phyloP scores from a whole-genome alignment of 495 filamentous ascomycete genomes.

The Xylaria palmicola region DNA sequence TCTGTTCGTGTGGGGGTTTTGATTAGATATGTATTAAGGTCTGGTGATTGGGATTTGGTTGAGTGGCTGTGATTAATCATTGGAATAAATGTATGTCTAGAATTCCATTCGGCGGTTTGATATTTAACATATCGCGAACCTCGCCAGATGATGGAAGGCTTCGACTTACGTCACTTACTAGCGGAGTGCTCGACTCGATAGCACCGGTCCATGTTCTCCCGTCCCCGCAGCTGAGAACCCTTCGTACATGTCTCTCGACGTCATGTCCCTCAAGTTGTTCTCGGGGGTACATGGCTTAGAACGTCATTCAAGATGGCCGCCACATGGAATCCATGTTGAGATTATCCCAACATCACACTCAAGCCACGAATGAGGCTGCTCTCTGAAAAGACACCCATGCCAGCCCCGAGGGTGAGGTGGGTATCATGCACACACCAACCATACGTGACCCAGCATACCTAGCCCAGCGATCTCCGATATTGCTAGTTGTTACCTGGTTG shows the following conservation, averaged over 20 bases:
- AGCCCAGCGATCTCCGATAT: neutral
- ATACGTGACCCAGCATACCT: neutral
- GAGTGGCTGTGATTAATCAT: constrained; percentile 9
- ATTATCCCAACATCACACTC: constrained; percentile 11
- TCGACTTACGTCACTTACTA: constrained; percentile 16
- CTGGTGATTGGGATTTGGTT: constrained; percentile 6
- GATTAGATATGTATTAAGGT: constrained; percentile 14
- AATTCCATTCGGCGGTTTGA: neutral
- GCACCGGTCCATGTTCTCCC: neutral
- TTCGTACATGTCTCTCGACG: constrained; percentile 25
- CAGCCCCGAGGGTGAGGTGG: neutral
- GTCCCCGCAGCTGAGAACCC: constrained; percentile 3
- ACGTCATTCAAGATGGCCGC: constrained; percentile 30
- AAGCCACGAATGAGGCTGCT: constrained; percentile 29
- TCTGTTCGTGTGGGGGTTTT: constrained; percentile 13
- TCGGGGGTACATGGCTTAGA: constrained; percentile 2
- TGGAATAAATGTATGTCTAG: neutral
- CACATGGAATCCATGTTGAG: constrained; percentile 15
- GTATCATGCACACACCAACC: neutral
- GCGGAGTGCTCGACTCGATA: neutral
- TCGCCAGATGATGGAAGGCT: neutral
- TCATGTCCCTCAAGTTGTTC: constrained; percentile 20
- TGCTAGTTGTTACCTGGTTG: constrained; percentile 9
- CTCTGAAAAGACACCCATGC: neutral
- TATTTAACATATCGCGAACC: constrained; percentile 1